Conservation (phyloP, 805 yeast genomes). For the Barnettozyma vustinii region DNA sequence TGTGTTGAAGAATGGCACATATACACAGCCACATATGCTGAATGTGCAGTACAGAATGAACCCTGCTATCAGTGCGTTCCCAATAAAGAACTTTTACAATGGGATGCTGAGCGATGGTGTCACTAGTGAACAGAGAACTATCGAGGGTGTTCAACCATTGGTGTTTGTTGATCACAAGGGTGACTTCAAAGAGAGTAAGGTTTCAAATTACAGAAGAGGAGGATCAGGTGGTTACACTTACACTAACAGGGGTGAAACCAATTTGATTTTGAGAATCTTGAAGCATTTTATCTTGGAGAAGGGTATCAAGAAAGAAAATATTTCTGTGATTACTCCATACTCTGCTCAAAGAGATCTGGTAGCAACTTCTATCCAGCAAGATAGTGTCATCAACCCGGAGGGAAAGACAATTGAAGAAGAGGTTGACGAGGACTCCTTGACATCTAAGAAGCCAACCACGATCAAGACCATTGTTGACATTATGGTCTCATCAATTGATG, state of each 20-base stretch:
- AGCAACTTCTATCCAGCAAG: constrained; percentile 43
- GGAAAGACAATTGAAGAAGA: constrained; percentile 42
- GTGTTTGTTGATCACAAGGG: constrained; percentile 57
- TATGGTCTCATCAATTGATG: constrained; percentile 63
- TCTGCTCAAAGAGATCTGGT: constrained; percentile 66
- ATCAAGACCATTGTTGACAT: constrained; percentile 36
- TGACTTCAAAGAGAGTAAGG: constrained; percentile 40
- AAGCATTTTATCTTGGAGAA: constrained; percentile 50
- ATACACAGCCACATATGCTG: constrained; percentile 57
- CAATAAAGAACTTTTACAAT: constrained; percentile 46
- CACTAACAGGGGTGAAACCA: constrained; percentile 49
- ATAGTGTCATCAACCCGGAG: constrained; percentile 52
- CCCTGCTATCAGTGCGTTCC: constrained; percentile 55
- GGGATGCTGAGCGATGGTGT: constrained; percentile 54
- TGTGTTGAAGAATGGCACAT: constrained; percentile 55
- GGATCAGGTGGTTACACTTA: constrained; percentile 52
- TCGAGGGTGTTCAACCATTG: constrained; percentile 49
- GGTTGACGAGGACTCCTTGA: constrained; percentile 46
- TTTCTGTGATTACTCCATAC: constrained; percentile 72
- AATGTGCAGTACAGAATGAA: constrained; percentile 69
- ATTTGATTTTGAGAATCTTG: constrained; percentile 41
- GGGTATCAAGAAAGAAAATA: constrained; percentile 41
- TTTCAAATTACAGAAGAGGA: constrained; percentile 37
- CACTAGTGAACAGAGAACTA: constrained; percentile 41
- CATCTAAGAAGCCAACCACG: constrained; percentile 14